A percentile compares a stretch with the other conserved stretches of the same genome.
Evolutionary conservation across 768 basidiomycete species (phyloP).

Genomic region (Suillus sp.): DNA sequence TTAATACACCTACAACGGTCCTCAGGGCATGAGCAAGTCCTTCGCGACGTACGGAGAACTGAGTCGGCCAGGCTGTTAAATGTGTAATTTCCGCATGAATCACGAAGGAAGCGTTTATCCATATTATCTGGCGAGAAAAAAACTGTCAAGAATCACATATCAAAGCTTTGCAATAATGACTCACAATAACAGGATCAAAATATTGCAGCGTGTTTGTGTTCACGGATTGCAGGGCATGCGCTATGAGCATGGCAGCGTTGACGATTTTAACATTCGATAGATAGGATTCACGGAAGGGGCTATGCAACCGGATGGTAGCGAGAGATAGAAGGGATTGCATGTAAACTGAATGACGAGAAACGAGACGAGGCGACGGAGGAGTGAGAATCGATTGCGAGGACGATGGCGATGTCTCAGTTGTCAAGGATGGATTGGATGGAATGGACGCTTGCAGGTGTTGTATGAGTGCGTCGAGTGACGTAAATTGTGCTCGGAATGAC

Average conservation of each 20-base stretch:
- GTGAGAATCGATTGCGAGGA: neutral
- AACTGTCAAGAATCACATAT: constrained; percentile 3
- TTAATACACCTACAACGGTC: constrained; percentile 20
- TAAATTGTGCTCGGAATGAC: constrained; percentile 44
- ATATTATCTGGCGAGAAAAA: constrained; percentile 20
- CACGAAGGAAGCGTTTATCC: constrained; percentile 24
- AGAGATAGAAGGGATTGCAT: constrained; percentile 17
- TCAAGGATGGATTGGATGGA: neutral
- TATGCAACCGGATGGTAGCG: constrained; percentile 29
- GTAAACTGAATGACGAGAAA: neutral
- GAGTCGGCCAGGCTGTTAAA: constrained; percentile 14
- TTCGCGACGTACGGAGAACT: neutral
- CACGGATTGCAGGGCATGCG: constrained; percentile 20
- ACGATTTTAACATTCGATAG: constrained; percentile 21
- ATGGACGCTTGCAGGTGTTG: constrained; percentile 38
- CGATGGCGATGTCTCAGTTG: neutral
- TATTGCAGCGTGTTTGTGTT: constrained; percentile 1
- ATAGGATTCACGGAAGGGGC: constrained; percentile 21
- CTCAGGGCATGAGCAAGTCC: constrained; percentile 21
- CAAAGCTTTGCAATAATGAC: constrained; percentile 15
- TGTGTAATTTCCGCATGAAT: constrained; percentile 26
- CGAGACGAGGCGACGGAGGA: neutral
- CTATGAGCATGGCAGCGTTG: constrained; percentile 19
- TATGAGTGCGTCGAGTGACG: constrained; percentile 48
- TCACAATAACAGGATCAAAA: constrained; percentile 13